Conservation (phyloP, 225 moss, liverwort and hornwort species). For the Neckera pumila region DNA sequence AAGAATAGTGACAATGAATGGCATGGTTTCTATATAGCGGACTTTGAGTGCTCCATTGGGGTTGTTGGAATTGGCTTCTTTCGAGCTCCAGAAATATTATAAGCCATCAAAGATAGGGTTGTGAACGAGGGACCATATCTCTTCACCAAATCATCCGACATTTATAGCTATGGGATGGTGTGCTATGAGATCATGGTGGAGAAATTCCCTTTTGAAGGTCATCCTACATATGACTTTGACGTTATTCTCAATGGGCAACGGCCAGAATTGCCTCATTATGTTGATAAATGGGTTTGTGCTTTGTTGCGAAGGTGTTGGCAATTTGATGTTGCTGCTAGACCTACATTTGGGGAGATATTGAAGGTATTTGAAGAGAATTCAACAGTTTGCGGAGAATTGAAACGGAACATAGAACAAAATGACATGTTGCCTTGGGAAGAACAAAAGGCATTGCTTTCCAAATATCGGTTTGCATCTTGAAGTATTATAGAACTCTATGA, state of each 20-base stretch:
- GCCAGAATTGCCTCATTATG: accelerated
- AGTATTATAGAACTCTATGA: neutral
- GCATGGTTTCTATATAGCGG: accelerated
- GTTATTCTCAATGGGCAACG: neutral
- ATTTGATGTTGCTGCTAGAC: neutral
- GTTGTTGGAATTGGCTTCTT: neutral
- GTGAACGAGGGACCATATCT: neutral
- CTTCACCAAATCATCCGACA: neutral
- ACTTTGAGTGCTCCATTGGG: neutral
- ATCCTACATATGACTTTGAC: neutral
- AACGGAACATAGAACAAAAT: accelerated
- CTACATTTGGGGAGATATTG: neutral
- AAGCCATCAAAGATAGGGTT: neutral
- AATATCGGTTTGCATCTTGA: neutral
- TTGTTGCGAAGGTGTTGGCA: neutral
- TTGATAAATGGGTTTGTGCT: neutral
- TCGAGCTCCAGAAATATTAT: neutral
- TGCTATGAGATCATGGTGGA: neutral
- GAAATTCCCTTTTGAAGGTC: neutral
- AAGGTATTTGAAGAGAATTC: neutral
- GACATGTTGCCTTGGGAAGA: accelerated
- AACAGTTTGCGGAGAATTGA: accelerated
- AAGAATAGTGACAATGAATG: accelerated
- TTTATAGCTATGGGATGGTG: neutral
- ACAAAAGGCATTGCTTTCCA: accelerated